phyloP scores from a whole-genome alignment of 2,329 filamentous ascomycete species.

The Didymosphaeria variabile region DNA sequence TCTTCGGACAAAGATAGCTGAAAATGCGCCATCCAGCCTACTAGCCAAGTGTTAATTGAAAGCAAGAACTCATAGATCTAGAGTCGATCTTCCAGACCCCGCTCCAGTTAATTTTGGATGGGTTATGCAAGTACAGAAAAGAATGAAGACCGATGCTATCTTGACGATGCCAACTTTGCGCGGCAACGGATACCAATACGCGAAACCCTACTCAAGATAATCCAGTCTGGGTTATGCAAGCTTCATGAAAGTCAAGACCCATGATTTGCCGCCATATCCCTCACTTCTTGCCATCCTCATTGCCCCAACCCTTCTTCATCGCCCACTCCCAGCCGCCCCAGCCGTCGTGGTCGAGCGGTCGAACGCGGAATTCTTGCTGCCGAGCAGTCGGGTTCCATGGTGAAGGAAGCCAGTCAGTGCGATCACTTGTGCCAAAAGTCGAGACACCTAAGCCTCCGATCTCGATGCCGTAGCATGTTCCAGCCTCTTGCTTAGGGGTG shows the following conservation, averaged over 20 bases:
- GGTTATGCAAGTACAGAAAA: not conserved
- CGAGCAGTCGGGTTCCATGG: constrained; percentile 23
- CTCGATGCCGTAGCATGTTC: constrained; percentile 29
- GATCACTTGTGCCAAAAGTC: constrained; percentile 17
- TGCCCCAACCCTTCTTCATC: constrained; percentile 16
- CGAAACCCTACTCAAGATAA: not conserved
- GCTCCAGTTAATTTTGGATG: not conserved
- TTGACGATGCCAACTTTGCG: not conserved
- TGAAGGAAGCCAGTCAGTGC: constrained; percentile 13
- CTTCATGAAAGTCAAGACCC: not conserved
- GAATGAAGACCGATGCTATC: not conserved
- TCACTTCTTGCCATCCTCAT: constrained; percentile 11
- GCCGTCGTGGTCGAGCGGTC: constrained; percentile 26
- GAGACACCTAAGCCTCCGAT: constrained; percentile 3
- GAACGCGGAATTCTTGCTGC: constrained; percentile 22
- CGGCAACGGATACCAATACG: constrained; percentile 3
- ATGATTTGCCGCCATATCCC: not conserved
- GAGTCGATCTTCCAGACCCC: not conserved
- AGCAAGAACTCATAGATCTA: not conserved
- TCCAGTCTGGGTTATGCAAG: not conserved
- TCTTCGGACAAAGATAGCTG: not conserved
- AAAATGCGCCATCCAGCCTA: too few relatives aligned
- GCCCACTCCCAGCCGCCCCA: constrained; percentile 37
- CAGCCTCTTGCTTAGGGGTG: constrained; percentile 21
- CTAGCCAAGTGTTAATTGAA: not conserved